A percentile compares a stretch with the other conserved stretches of the same genome.
Evolutionary conservation across 805 yeast genomes (phyloP).

Genomic region (Cyberlindnera maclurae): DNA sequence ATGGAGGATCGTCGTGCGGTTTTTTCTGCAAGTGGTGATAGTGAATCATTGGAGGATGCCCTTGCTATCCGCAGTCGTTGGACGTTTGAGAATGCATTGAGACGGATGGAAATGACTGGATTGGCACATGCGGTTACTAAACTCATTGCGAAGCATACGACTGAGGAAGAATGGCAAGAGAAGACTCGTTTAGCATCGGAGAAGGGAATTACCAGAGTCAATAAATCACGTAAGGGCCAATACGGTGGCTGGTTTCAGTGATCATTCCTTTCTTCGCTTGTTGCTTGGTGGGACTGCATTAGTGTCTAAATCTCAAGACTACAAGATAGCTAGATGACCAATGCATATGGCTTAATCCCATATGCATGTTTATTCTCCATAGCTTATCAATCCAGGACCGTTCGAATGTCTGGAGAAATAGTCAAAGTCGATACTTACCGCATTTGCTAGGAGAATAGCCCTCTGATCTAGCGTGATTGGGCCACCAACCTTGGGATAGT

Average conservation of each 20-base stretch:
- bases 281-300: no score
- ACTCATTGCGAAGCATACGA: conserved; percentile 29
- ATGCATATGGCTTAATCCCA: not conserved
- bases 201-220: not conserved
- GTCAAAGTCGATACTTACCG: conserved; percentile 91
- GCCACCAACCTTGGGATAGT: conserved; percentile 43
- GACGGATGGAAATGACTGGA: conserved; percentile 49
- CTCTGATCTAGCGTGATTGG: conserved; percentile 68
- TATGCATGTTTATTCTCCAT: conserved; percentile 7
- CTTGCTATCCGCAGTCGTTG: conserved; percentile 41
- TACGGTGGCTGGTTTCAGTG: no score
- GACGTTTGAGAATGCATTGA: conserved; percentile 45
- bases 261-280: no score
- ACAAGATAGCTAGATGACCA: no score
- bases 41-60: conserved; percentile 32
- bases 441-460: conserved; percentile 79
- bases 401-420: conserved; percentile 87
- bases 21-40: conserved; percentile 33
- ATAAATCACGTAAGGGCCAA: no score
- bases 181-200: conserved; percentile 11
- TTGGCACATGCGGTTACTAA: conserved; percentile 40
- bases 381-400: conserved; percentile 27
- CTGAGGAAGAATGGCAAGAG: conserved; percentile 34
- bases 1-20: conserved; percentile 41
- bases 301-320: no score